phyloP scores from a whole-genome alignment of 2,329 filamentous ascomycete species.

The Davidsoniella eucalypti region DNA sequence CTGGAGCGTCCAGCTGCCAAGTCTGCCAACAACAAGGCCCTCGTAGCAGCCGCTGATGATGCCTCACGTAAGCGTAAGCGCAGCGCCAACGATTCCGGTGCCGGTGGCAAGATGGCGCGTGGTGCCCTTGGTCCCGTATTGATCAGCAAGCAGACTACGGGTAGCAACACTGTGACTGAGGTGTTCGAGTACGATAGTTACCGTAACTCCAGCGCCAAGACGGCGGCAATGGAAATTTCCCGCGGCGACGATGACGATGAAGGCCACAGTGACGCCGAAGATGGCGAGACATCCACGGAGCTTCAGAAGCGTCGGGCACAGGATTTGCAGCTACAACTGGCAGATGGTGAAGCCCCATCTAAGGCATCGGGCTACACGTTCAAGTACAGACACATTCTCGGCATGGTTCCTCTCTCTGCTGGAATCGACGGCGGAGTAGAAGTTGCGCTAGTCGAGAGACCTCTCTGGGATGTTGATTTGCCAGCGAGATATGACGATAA shows the following conservation, averaged over 20 bases:
- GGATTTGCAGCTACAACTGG: slow-evolving; percentile 15
- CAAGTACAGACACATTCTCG: slow-evolving; percentile 89
- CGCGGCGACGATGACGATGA: slow-evolving; percentile 21
- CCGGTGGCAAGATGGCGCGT: slow-evolving; percentile 34
- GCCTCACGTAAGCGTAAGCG: slow-evolving; percentile 38
- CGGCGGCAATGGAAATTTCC: slow-evolving; percentile 15
- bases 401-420: slow-evolving; percentile 34
- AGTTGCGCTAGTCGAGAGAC: slow-evolving; percentile 76
- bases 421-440: slow-evolving; percentile 37
- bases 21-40: slow-evolving; percentile 15
- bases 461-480: slow-evolving; percentile 66
- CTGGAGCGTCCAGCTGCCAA: slow-evolving; percentile 26
- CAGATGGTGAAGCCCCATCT: slow-evolving; percentile 18
- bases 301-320: slow-evolving; percentile 7
- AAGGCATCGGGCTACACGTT: slow-evolving; percentile 60
- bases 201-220: slow-evolving; percentile 11
- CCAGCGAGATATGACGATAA: slow-evolving; percentile 41
- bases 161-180: slow-evolving; percentile 7
- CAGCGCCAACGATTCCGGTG: slow-evolving; percentile 29
- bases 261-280: slow-evolving; percentile 21
- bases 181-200: slow-evolving; percentile 12
- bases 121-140: slow-evolving; percentile 29
- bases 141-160: slow-evolving; percentile 23
- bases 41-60: slow-evolving; percentile 16
- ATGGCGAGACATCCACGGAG: neutral